Base-by-base conservation (phyloP, 163 green algal species). In the Chloromonas sp. region DNA sequence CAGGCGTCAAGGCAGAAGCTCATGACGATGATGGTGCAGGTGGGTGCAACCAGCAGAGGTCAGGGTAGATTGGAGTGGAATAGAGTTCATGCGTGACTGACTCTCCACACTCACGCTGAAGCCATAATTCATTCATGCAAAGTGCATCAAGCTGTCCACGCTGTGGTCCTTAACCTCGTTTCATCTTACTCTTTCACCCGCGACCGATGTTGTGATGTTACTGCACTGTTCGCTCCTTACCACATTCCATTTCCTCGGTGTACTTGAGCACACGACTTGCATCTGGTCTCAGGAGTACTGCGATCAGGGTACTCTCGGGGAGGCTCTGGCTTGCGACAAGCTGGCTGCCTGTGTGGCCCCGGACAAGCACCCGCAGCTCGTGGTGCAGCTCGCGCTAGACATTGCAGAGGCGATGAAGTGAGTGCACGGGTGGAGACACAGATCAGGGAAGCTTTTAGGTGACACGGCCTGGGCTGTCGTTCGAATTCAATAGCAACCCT, bases 21-120 rank as follows among this genome's bases (percentile, higher is more conserved):
- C 36, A 89, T 89, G 86, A 89, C 84, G 2, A 78, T 89, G 15
- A 89, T 89, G 86, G 84, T 89, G 81, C 83, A 81, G 82, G 82
- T 85, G 70, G 0, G 82, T 81, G 58, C 1, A 58, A n/a, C 60
- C n/a, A 57, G 62, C 3, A 14, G 1, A 1, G 60, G 82, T 3
- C 1, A 36, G 59, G 70, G 1, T 82, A 36, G 2, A 82, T 58
- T 82, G 78, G 78, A 36, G 36, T 36, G 36, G 36, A 36, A 36
- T 36, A 36, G 36, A 36, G 36, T 36, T 36, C 36, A 36, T 36
- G 36, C 36, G 36, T 36, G 36, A 36, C 36, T 36, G 36, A 36
- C 36, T 36, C 36, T 36, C 36, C 36, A 36, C 36, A 36, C 36
- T 36, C 36, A 36, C 36, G 36, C 36, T 36, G 36, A 36, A 36